Conservation (phyloP, 2,329 filamentous ascomycete genomes). For the Colletotrichum endophyticum region DNA sequence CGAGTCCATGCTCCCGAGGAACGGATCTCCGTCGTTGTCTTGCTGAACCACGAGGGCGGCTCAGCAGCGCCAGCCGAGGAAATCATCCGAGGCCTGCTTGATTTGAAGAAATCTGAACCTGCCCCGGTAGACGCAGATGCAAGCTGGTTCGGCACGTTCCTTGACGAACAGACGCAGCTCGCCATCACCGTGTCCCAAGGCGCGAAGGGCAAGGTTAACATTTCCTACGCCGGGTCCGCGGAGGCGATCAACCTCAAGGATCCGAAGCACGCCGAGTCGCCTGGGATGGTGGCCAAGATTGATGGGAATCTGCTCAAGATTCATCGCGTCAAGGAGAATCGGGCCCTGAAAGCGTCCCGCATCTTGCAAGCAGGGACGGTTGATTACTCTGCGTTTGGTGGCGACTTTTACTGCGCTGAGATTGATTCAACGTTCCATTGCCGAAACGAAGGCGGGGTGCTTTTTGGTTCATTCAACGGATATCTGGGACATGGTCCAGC, state of each 20-base stretch:
- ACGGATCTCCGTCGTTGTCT: constrained; percentile 40
- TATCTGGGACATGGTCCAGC: constrained; percentile 42
- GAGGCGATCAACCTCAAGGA: constrained; percentile 28
- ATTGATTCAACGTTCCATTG: constrained; percentile 40
- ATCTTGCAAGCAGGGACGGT: not conserved
- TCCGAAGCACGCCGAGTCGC: constrained; percentile 24
- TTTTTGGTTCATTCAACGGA: constrained; percentile 48
- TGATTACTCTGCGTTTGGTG: constrained; percentile 31
- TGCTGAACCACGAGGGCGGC: constrained; percentile 43
- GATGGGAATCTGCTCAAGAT: constrained; percentile 32
- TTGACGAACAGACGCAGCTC: constrained; percentile 41
- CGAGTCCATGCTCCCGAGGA: constrained; percentile 38
- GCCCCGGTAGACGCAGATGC: constrained; percentile 10
- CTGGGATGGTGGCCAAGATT: constrained; percentile 29
- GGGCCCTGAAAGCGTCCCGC: not conserved
- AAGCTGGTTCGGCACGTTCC: constrained; percentile 38
- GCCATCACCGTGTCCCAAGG: constrained; percentile 31
- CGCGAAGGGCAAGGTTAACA: constrained; percentile 27
- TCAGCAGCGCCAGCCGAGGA: constrained; percentile 29
- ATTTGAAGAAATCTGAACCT: constrained; percentile 22
- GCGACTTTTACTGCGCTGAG: constrained; percentile 39
- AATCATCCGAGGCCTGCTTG: constrained; percentile 34
- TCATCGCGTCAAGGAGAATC: constrained; percentile 27
- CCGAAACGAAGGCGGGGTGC: constrained; percentile 34
- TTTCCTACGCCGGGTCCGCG: constrained; percentile 31